phyloP scores from a whole-genome alignment of 331 rosid species.

The Saraca asoca region DNA sequence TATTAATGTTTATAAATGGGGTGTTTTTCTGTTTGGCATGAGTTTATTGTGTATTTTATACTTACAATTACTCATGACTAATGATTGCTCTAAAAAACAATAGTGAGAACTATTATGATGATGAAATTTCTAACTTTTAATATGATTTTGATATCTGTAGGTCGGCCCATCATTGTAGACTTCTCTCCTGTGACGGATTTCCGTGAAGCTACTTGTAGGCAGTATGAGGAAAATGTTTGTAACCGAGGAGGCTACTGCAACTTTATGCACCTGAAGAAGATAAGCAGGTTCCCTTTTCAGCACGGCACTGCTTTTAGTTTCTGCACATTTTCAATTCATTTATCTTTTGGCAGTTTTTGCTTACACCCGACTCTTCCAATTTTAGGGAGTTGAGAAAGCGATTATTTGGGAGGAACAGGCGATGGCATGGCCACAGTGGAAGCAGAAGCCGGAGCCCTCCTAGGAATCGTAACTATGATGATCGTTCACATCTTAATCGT shows the following conservation, averaged over 20 bases:
- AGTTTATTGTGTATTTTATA: too few relatives aligned
- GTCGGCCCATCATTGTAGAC: constrained; percentile 64
- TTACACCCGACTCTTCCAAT: constrained; percentile 1
- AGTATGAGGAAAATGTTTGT: constrained; percentile 71
- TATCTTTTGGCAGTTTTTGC: neutral
- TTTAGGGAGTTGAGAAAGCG: neutral
- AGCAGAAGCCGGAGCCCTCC: constrained; percentile 71
- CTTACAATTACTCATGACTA: too few relatives aligned
- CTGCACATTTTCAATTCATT: too few relatives aligned
- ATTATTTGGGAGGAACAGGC: constrained; percentile 24
- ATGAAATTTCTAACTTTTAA: too few relatives aligned
- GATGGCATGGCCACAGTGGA: constrained; percentile 31
- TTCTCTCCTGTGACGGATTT: constrained; percentile 78
- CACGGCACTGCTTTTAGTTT: too few relatives aligned
- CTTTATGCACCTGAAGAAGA: constrained; percentile 74
- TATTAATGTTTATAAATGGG: too few relatives aligned
- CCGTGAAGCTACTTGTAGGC: constrained; percentile 80
- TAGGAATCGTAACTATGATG: constrained; percentile 72
- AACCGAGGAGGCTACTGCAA: constrained; percentile 80
- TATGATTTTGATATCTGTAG: neutral
- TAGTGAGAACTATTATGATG: too few relatives aligned
- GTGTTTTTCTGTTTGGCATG: too few relatives aligned
- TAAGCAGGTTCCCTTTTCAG: constrained; percentile 43
- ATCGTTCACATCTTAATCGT: constrained; percentile 71
- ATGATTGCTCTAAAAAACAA: too few relatives aligned